These are phyloP conservation scores for Selaginella tamariscina DNA, from an alignment of 75 land plant species.

Conservation along the genomic window DNA sequence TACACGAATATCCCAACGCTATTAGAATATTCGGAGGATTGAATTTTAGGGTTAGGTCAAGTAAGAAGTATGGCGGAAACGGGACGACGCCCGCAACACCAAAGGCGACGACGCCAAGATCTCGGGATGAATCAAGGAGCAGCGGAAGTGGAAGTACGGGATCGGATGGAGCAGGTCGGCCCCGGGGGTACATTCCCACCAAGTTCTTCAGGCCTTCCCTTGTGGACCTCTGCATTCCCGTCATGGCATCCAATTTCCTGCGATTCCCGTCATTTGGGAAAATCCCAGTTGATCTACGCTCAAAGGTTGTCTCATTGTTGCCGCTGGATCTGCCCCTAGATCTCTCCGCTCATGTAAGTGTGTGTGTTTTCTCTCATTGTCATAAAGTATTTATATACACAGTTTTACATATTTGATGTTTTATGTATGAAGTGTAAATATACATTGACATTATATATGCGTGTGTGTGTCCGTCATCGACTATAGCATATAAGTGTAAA, in stretches of 20 bases:
- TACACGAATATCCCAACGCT: too few relatives aligned
- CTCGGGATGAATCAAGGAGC: too few relatives aligned
- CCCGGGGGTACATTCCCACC: background rate
- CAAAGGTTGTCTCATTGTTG: background rate
- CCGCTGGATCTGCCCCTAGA: constrained; percentile 11
- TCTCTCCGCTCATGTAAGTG: background rate
- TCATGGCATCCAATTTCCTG: background rate
- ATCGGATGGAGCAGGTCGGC: background rate
- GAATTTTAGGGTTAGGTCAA: too few relatives aligned
- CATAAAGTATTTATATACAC: background rate
- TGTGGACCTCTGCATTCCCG: constrained; percentile 12
- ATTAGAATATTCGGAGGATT: too few relatives aligned
- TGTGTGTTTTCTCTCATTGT: background rate
- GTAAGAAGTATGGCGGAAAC: too few relatives aligned
- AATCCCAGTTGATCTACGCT: background rate
- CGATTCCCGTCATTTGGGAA: background rate
- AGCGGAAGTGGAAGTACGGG: background rate
- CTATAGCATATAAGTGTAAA: background rate
- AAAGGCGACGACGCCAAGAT: background rate
- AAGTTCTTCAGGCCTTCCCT: constrained; percentile 2
- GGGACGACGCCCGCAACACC: background rate
- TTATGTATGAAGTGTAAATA: background rate
- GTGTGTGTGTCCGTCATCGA: background rate
- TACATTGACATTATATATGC: background rate
- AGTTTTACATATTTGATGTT: background rate